These are phyloP conservation scores for Trichoderma asperelloides DNA, from an alignment of 495 filamentous ascomycete genomes.

Conservation along the genomic window DNA sequence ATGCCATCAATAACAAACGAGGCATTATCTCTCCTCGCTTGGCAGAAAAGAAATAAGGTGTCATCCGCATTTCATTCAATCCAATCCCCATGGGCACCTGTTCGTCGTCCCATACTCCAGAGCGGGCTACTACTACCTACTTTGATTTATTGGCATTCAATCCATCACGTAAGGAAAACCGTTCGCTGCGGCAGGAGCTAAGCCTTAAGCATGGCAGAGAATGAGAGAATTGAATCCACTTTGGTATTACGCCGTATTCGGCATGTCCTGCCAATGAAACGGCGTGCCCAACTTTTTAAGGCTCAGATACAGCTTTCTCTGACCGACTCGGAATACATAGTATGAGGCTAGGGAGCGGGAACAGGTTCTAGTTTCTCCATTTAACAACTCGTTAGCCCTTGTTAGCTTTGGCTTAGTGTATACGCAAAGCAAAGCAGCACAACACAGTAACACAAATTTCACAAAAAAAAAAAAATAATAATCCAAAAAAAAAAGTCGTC, in stretches of 20 bases:
- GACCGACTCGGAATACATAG: too few species aligned
- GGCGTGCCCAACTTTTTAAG: neutral
- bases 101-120: neutral
- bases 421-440: too few species aligned
- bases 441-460: too few species aligned
- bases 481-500: too few species aligned
- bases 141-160: neutral
- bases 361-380: too few species aligned
- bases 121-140: too few species aligned
- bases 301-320: too few species aligned
- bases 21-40: neutral
- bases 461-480: too few species aligned
- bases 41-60: neutral
- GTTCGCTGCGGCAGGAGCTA: neutral
- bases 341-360: too few species aligned
- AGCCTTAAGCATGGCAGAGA: neutral
- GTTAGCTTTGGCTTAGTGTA: too few species aligned
- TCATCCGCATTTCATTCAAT: neutral
- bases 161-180: conserved; percentile 5
- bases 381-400: too few species aligned
- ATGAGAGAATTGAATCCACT: neutral
- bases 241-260: neutral
- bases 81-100: neutral
- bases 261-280: neutral
- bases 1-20: neutral